Evolutionary conservation across 345 rosid genomes (phyloP), one percentile per base, ranked within the genome.

Genomic region (Mercurialis annua): DNA sequence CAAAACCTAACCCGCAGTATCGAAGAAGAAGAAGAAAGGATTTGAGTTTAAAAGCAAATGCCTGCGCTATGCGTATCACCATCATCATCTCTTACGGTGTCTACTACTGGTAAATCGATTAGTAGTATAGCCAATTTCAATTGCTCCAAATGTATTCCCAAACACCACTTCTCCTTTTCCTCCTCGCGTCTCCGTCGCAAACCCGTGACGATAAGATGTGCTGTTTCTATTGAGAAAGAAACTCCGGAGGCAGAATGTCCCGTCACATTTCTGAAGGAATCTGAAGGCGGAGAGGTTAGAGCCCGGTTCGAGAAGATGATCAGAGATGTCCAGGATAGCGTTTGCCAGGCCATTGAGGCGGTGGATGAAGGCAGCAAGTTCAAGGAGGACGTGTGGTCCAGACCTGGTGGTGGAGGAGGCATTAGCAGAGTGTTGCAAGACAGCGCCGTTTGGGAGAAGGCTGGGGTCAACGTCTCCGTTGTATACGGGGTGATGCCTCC

Each of bases 401-500:
- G 99, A 71, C 95, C 97, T 0, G 99, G 97, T 10, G 99, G 99
- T 2, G 99, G 99, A 0, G 99, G 99, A 1, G 99, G 99, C n/a
- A 91, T 94, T 66, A 94, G 99, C 62, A 81, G 97, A 47, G 97
- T 91, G 12, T 78, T 94, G 67, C 97, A 94, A 48, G 95, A 94
- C 29, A 97, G 99, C 0, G 89, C 84, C 58, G 87, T 94, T 49
- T 94, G 86, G 77, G 99, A 91, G 82, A 94, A 94, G 81, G 98
- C 98, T 34, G 98, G 97, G 0, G 98, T 93, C 34, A 93, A 93
- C 77, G 92, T 93, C 74, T 93, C 98, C 24, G 97, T 90, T 1
- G 97, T 94, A 31, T 94, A 94, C 17, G 99, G 99, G 0, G 81
- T 87, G 33, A 94, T 94, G 99, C 99, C 99, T 26, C 97, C 99